These are phyloP conservation scores for Paraphaeosphaeria sporulosa DNA, from an alignment of 2,329 filamentous ascomycete species.

Conservation along the genomic window DNA sequence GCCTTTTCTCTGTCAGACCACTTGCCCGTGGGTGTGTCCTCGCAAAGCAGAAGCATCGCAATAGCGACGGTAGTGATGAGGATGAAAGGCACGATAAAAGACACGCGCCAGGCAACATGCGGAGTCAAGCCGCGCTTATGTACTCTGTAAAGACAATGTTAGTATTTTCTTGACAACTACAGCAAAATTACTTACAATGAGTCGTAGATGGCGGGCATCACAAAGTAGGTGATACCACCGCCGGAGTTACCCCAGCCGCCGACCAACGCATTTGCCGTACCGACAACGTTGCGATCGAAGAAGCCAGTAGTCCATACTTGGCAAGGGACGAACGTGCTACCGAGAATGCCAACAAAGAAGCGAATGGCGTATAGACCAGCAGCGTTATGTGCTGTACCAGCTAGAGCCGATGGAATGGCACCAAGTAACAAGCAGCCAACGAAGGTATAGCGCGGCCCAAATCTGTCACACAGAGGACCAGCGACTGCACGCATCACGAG, in stretches of 20 bases:
- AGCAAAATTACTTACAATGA: constrained; percentile 58
- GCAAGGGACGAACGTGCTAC: constrained; percentile 81
- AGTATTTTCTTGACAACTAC: background rate
- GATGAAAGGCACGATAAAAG: constrained; percentile 84
- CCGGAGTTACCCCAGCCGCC: constrained; percentile 88
- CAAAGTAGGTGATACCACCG: constrained; percentile 90
- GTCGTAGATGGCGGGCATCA: constrained; percentile 90
- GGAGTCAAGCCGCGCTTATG: constrained; percentile 63
- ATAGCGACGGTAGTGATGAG: constrained; percentile 72
- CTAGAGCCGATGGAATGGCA: constrained; percentile 80
- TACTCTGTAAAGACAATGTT: constrained; percentile 44
- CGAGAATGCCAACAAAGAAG: constrained; percentile 83
- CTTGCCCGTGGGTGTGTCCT: constrained; percentile 82
- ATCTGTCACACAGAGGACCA: constrained; percentile 85
- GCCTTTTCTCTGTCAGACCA: constrained; percentile 76
- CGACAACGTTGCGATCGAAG: constrained; percentile 91
- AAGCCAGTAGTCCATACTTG: constrained; percentile 94
- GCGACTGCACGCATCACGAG: constrained; percentile 79
- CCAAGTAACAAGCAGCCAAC: constrained; percentile 79
- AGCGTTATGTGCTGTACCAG: constrained; percentile 75
- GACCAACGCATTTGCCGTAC: constrained; percentile 84
- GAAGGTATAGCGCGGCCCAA: constrained; percentile 82
- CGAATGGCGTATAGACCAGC: constrained; percentile 74
- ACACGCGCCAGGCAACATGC: constrained; percentile 81
- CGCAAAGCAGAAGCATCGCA: constrained; percentile 75